Percentiles rank a stretch among this genome's conserved stretches.
Evolutionary conservation across 1,284 basidiomycete genomes (phyloP).

Genomic region (Bjerkandera adusta): DNA sequence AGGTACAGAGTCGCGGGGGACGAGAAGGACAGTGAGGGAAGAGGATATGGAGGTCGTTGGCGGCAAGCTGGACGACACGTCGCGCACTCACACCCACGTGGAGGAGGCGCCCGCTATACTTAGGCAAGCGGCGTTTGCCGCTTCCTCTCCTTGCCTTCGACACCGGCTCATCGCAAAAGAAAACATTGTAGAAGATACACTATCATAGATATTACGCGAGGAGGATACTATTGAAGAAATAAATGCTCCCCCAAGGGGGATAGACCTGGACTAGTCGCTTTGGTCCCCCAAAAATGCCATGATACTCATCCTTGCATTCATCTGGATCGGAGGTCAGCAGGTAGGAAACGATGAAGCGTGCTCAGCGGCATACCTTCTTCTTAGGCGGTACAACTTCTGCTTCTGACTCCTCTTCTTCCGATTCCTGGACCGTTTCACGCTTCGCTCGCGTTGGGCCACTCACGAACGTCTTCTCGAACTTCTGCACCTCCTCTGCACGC

Average conservation of each 20-base stretch:
- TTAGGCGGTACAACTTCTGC: slow-evolving; percentile 29
- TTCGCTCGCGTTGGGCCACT: slow-evolving; percentile 17
- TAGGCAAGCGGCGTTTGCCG: too few relatives aligned
- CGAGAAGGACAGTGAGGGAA: too few relatives aligned
- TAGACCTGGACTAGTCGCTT: slow-evolving; percentile 37
- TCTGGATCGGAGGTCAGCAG: slow-evolving; percentile 23
- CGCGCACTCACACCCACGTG: too few relatives aligned
- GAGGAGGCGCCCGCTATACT: too few relatives aligned
- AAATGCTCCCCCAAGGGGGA: too few relatives aligned
- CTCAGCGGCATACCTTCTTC: slow-evolving; percentile 33
- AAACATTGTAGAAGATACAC: too few relatives aligned
- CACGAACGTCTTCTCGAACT: slow-evolving; percentile 43
- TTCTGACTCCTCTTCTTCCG: slow-evolving; percentile 33
- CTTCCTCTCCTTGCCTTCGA: too few relatives aligned
- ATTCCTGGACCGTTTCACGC: slow-evolving; percentile 16
- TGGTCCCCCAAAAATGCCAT: slow-evolving; percentile 69
- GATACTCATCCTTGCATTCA: slow-evolving; percentile 54
- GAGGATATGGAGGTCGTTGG: too few relatives aligned
- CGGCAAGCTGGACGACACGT: too few relatives aligned
- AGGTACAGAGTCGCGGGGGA: too few relatives aligned
- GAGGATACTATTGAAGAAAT: too few relatives aligned
- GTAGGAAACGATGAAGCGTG: slow-evolving; percentile 16
- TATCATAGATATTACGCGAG: not conserved
- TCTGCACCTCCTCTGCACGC: slow-evolving; percentile 59
- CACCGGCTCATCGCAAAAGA: too few relatives aligned